These are phyloP conservation scores for Calonectria pauciramosa DNA, from an alignment of 2,329 filamentous ascomycete species.

Conservation along the genomic window DNA sequence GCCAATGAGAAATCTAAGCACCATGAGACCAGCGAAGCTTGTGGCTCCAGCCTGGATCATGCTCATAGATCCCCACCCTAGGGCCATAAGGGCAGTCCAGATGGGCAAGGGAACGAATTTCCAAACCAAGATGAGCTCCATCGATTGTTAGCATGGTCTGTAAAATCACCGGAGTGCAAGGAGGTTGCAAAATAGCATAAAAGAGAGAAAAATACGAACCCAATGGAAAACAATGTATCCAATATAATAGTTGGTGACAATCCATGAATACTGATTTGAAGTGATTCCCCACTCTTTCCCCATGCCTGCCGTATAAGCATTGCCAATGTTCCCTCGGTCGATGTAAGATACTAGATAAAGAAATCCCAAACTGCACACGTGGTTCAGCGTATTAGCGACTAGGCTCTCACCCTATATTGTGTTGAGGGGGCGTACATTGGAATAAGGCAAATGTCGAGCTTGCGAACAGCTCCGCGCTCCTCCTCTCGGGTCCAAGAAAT, in stretches of 20 bases:
- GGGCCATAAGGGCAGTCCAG: constrained; percentile 31
- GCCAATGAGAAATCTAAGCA: constrained; percentile 47
- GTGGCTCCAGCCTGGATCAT: constrained; percentile 2
- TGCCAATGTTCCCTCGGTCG: constrained; percentile 26
- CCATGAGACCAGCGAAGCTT: constrained; percentile 8
- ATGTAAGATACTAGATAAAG: constrained; percentile 26
- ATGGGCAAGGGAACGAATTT: constrained; percentile 36
- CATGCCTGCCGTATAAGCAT: constrained; percentile 24
- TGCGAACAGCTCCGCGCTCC: background rate
- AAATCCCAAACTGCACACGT: background rate
- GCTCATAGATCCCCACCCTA: constrained; percentile 27
- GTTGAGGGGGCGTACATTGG: background rate
- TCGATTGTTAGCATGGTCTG: background rate
- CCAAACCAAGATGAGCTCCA: constrained; percentile 33
- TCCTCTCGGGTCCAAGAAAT: constrained; percentile 5
- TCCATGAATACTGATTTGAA: constrained; percentile 1
- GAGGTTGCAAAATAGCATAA: background rate
- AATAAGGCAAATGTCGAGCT: constrained; percentile 3
- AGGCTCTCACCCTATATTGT: background rate
- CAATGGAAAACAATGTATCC: constrained; percentile 14
- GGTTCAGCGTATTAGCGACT: background rate
- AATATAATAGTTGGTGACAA: constrained; percentile 15
- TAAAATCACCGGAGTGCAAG: too few relatives aligned
- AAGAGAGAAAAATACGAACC: background rate
- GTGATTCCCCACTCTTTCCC: constrained; percentile 19